Conservation (phyloP, 2,329 filamentous ascomycete species). For the Massarina eburnea region DNA sequence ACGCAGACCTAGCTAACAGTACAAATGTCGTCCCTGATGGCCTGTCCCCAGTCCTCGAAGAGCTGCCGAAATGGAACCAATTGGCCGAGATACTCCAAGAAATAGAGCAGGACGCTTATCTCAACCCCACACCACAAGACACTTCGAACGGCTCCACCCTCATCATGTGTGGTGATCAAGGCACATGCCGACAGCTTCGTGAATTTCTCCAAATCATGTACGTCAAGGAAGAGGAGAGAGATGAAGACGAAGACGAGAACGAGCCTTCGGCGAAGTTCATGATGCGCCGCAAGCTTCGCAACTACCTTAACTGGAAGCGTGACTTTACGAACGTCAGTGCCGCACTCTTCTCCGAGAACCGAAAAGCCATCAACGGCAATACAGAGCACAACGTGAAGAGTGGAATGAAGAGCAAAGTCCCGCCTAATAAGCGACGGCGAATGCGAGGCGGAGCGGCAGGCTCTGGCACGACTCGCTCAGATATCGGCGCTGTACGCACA, state of each 20-base stretch:
- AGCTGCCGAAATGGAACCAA: conserved; percentile 90
- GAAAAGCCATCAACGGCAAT: conserved; percentile 71
- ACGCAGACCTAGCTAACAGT: conserved; percentile 53
- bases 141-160: conserved; percentile 90
- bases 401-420: conserved; percentile 60
- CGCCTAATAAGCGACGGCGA: conserved; percentile 82
- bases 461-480: conserved; percentile 61
- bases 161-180: conserved; percentile 91
- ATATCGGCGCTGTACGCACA: conserved; percentile 71
- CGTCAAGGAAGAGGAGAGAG: conserved; percentile 54
- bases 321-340: conserved; percentile 85
- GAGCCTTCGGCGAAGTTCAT: conserved; percentile 76
- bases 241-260: conserved; percentile 56
- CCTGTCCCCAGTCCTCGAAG: conserved; percentile 81
- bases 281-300: conserved; percentile 84
- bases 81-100: conserved; percentile 90
- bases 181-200: conserved; percentile 82
- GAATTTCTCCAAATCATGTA: conserved; percentile 94
- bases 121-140: conserved; percentile 74
- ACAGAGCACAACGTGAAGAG: conserved; percentile 57
- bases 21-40: conserved; percentile 58
- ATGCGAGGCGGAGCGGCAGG: conserved; percentile 76
- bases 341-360: conserved; percentile 75
- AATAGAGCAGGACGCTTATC: conserved; percentile 86
- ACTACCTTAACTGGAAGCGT: conserved; percentile 87